These are phyloP conservation scores for Tetraselmis chui DNA, from an alignment of 139 green algal genomes.

Conservation along the genomic window DNA sequence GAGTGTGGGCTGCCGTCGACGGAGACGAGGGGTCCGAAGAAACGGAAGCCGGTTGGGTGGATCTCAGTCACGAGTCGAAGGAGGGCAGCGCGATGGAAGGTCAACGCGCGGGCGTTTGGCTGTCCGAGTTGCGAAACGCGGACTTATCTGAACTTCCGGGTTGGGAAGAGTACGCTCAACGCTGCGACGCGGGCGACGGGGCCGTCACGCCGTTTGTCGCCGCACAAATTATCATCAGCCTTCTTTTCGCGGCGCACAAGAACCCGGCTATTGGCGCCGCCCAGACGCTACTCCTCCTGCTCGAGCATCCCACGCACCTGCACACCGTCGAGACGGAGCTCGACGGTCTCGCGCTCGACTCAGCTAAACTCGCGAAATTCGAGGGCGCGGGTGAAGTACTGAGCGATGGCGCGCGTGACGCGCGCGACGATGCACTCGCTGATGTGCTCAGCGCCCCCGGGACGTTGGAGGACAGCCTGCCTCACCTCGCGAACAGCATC, in stretches of 20 bases:
- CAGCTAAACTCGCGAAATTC: neutral
- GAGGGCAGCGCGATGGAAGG: no score
- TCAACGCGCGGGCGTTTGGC: neutral
- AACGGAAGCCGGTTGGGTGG: neutral
- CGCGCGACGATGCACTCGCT: neutral
- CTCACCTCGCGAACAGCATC: neutral
- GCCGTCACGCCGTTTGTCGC: neutral
- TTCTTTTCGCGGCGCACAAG: constrained; percentile 3
- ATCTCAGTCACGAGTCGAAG: neutral
- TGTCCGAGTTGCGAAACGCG: neutral
- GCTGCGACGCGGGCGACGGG: neutral
- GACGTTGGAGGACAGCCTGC: neutral
- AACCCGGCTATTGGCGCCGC: neutral
- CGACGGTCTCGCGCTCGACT: neutral
- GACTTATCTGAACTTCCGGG: neutral
- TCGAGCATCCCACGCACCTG: neutral
- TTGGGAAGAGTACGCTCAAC: neutral
- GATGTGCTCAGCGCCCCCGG: neutral
- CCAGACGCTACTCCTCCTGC: neutral
- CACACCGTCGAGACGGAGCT: neutral
- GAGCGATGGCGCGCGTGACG: neutral
- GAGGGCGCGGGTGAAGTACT: neutral
- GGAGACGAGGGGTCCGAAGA: neutral
- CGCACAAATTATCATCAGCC: neutral
- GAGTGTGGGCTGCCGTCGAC: neutral